Evolutionary conservation across 2,329 filamentous ascomycete genomes (phyloP).

Genomic region (Microcera coccophila): DNA sequence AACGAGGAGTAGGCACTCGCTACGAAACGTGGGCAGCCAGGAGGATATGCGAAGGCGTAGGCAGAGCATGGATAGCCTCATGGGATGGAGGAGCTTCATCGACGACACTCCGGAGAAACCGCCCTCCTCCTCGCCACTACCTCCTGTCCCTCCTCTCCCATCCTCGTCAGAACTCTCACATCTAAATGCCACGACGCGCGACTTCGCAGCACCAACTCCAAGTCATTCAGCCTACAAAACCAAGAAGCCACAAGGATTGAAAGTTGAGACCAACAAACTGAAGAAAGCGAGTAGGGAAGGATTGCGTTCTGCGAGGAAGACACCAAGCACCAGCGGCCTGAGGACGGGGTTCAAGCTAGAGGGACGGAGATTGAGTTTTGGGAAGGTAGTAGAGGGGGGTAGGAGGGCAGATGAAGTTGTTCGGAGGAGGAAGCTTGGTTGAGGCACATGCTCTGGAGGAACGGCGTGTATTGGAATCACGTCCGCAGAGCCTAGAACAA

Average conservation of each 20-base stretch:
- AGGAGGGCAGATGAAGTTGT: constrained; percentile 4
- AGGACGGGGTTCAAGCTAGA: constrained; percentile 18
- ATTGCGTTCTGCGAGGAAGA: constrained; percentile 11
- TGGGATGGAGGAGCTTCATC: constrained; percentile 23
- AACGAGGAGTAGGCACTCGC: constrained; percentile 7
- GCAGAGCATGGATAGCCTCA: constrained; percentile 23
- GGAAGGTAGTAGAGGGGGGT: constrained; percentile 1
- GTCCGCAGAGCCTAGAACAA: too few species aligned
- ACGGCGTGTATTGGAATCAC: too few species aligned
- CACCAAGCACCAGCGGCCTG: constrained; percentile 9
- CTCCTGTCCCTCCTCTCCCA: constrained; percentile 27
- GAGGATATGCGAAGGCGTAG: constrained; percentile 10
- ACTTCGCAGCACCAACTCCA: background rate
- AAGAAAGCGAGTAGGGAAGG: constrained; percentile 20
- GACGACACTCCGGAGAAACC: constrained; percentile 20
- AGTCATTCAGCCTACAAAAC: constrained; percentile 14
- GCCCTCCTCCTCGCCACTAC: constrained; percentile 20
- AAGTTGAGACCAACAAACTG: constrained; percentile 22
- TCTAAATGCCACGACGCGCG: constrained; percentile 4
- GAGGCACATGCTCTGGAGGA: too few species aligned
- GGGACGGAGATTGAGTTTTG: constrained; percentile 9
- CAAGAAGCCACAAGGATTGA: constrained; percentile 25
- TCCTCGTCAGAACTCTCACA: constrained; percentile 17
- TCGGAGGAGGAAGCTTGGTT: too few species aligned
- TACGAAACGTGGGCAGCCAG: constrained; percentile 10